Conservation (phyloP, 257 asterid genomes). For the Misopates orontium region DNA sequence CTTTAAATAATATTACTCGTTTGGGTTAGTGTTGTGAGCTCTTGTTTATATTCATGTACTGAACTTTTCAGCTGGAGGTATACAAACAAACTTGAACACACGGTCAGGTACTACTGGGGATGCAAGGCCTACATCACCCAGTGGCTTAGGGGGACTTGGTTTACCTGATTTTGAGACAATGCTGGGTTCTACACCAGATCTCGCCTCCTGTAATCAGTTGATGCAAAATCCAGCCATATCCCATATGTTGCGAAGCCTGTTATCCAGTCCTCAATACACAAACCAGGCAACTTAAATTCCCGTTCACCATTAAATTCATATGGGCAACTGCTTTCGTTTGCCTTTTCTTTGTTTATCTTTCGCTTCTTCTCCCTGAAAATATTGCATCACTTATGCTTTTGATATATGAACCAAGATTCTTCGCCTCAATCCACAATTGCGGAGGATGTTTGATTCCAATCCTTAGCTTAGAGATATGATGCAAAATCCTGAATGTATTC, state of each 20-base stretch:
- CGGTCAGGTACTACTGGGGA: too few relatives aligned
- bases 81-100: conserved; percentile 33
- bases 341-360: background rate
- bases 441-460: conserved; percentile 48
- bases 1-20: too few relatives aligned
- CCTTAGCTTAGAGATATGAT: conserved; percentile 62
- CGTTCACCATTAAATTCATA: background rate
- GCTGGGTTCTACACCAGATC: conserved; percentile 34
- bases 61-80: conserved; percentile 31
- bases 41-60: background rate
- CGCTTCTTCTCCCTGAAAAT: background rate
- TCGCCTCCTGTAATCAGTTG: conserved; percentile 43
- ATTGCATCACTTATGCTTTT: conserved; percentile 3
- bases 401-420: conserved; percentile 33
- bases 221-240: conserved; percentile 54
- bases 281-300: background rate
- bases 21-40: too few relatives aligned
- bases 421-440: conserved; percentile 45
- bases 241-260: conserved; percentile 57
- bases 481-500: conserved; percentile 61
- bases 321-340: conserved; percentile 4
- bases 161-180: conserved; percentile 39
- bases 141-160: conserved; percentile 46
- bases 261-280: conserved; percentile 51
- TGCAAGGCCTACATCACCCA: too few relatives aligned